Base-by-base conservation (phyloP, 2,329 filamentous ascomycete species). In the Rhynchosporium secalis region DNA sequence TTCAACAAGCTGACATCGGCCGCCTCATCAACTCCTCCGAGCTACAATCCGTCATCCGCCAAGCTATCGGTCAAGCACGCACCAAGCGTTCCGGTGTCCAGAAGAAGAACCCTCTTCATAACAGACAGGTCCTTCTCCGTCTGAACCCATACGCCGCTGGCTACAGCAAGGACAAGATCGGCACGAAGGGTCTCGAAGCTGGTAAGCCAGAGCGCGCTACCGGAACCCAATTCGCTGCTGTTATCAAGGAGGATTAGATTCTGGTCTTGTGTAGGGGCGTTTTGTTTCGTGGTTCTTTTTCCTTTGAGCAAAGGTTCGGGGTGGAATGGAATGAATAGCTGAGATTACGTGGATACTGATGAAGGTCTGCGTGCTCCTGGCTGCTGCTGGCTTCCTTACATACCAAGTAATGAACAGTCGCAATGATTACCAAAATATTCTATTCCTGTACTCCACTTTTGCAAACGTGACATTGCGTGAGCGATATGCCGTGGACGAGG, bases 21-120 rank as follows among this genome's bases (percentile, higher is more conserved):
- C 95, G 96, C 81, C 87, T 99, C 77, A 99, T 99, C 90, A 99
- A 99, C 92, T 94, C 90, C 76, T 92, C 91, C 76, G 95, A 99
- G 84, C 90, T 98, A 80, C 95, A 99, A 89, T 91, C 89, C 80
- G 94, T 96, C 64, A 87, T 99, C 76, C 88, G 90, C 74, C 92
- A 89, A 66, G 92, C 93, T 80, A 95, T 93, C 86, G 95, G 95
- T 74, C 87, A 89, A 73, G 87, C 92, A 76, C 81, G 87, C 77
- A 96, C 92, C 81, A 97, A 97, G 88, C 91, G 95, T 77, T 82
- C 84, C 72, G 82, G 85, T 76, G 92, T 96, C 72, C 94, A 97
- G 87, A 99, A 99, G 92, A 98, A 98, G 93, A 99, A 99, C 87
- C 95, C 95, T 76, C 92, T 99, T 73, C 86, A 85, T 82, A 99